Evolutionary conservation across 2,329 filamentous ascomycete genomes (phyloP).

Genomic region (Ophiostoma montium): DNA sequence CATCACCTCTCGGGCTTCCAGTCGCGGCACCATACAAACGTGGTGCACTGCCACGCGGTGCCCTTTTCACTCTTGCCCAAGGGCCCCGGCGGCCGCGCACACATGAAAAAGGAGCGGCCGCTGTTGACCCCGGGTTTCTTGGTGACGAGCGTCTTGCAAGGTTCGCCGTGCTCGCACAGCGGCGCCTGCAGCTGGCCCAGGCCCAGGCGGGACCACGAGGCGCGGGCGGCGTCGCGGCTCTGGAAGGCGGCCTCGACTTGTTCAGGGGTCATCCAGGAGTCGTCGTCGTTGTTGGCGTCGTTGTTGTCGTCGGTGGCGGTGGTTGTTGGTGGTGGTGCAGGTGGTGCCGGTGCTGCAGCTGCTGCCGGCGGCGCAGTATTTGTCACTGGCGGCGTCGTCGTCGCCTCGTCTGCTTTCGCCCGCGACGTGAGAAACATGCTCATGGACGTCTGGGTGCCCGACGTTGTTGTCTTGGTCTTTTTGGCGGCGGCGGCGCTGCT

Average conservation of each 20-base stretch:
- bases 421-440: conserved; percentile 9
- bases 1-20: conserved; percentile 26
- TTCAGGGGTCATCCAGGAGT: conserved; percentile 14
- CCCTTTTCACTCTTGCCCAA: conserved; percentile 72
- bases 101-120: conserved; percentile 53
- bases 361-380: no score
- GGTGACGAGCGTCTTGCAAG: conserved; percentile 68
- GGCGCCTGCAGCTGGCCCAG: conserved; percentile 46
- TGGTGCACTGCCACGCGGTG: conserved; percentile 76
- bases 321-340: neutral
- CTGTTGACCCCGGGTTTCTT: conserved; percentile 81
- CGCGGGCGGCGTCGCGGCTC: conserved; percentile 59
- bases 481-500: neutral
- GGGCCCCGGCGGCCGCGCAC: conserved; percentile 62
- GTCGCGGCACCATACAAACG: conserved; percentile 60
- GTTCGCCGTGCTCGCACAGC: conserved; percentile 75
- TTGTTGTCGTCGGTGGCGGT: conserved; percentile 7
- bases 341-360: no score
- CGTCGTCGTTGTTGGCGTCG: conserved; percentile 12
- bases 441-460: conserved; percentile 11
- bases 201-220: conserved; percentile 75
- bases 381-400: no score
- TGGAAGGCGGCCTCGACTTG: conserved; percentile 51
- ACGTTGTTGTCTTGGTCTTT: conserved; percentile 6
- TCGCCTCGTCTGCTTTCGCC: no score